phyloP scores from a whole-genome alignment of 139 green algal species.

The Deuterostichococcus epilithicus region DNA sequence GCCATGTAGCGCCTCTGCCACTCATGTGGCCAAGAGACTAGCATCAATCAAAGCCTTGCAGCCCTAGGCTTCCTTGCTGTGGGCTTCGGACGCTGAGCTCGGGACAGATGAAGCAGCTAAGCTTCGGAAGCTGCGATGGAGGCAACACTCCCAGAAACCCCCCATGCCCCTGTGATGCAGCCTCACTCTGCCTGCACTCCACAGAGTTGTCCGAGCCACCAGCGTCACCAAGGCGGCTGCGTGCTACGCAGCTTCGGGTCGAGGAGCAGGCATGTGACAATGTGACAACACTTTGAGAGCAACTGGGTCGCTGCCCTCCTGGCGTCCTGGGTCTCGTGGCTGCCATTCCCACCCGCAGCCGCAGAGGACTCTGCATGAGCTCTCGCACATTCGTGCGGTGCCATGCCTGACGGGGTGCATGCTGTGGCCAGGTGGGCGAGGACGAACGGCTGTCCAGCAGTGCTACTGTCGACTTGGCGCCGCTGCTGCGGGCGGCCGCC shows the following conservation, averaged over 20 bases:
- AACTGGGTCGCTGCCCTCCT: too few species aligned
- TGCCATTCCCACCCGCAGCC: too few species aligned
- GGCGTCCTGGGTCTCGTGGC: too few species aligned
- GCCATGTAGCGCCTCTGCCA: too few species aligned
- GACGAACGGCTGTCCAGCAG: neutral
- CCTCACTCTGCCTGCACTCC: neutral
- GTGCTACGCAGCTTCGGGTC: slow-evolving; percentile 4
- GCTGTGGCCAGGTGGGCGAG: neutral
- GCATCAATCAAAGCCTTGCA: too few species aligned
- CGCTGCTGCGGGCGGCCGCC: neutral
- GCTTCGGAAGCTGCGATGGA: neutral
- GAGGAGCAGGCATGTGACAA: slow-evolving; percentile 8
- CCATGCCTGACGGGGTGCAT: too few species aligned
- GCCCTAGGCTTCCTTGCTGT: neutral
- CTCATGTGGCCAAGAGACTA: too few species aligned
- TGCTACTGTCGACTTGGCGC: slow-evolving; percentile 7
- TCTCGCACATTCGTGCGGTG: too few species aligned
- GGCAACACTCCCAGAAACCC: neutral
- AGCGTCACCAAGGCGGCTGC: neutral
- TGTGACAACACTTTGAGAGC: neutral
- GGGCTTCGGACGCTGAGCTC: neutral
- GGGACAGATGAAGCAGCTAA: neutral
- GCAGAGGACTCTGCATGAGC: too few species aligned
- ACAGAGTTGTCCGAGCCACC: neutral
- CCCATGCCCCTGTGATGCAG: neutral